Base-by-base conservation (phyloP, 306 rosid genomes). In the Lotus japonicus region DNA sequence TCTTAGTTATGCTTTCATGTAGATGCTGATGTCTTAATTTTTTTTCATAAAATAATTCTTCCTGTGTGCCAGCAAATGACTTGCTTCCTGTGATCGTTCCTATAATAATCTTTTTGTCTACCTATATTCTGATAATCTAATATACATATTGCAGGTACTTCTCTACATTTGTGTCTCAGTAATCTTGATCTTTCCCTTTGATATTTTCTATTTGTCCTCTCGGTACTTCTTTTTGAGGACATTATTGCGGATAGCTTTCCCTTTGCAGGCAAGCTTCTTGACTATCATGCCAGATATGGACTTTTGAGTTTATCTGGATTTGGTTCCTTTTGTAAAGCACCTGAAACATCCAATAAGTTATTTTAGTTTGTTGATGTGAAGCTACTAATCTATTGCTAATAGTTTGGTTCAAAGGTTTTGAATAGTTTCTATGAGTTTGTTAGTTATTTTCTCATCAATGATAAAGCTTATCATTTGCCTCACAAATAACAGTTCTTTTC, bases 221-320 rank as follows among this genome's bases (percentile, higher is more conserved):
- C 95, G 99, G 46, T 95, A 68, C 81, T 95, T 85, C 92, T 84
- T 95, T 56, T 74, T 90, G 70, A 87, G 95, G 92, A 91, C 97
- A 59, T 70, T 95, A 41, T 83, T 90, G 84, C 88, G 91, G 66
- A 88, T 95, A 81, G 83, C 86, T 82, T 78, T 91, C 54, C 99
- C 99, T 9, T 71, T 95, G 76, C 99, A 95, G 97, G 97, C 81
- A 81, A 85, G 96, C 63, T 84, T 76, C 74, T 54, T 11, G 21
- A 14, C 66, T 71, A 2, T 75, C 53, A 49, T 66, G 73, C 42
- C 11, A 6, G 35, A 39, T 62, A 66, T 66, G 15, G 16, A 70
- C 16, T 61, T 70, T 64, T 65, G 11, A 66, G 12, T 53, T 46
- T 35, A 65, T 64, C 13, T 65, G 55, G 55, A 51, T 57, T 64